Evolutionary conservation across 371 early-diverging fungal species (phyloP), one percentile per base, ranked within the genome.

Genomic region (Batrachochytrium dendrobatidis): DNA sequence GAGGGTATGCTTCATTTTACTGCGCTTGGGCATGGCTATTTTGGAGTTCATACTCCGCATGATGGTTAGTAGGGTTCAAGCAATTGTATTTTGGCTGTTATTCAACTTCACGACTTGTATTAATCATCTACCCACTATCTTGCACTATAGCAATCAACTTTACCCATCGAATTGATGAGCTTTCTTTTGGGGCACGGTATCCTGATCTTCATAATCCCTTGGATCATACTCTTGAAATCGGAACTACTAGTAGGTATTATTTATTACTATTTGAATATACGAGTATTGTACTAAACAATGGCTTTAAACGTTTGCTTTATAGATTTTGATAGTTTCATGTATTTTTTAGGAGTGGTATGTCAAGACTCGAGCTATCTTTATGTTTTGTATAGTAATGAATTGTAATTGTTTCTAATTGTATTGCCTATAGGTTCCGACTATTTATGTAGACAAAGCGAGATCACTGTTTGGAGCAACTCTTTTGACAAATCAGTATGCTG

Each of bases 1-100:
- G 77, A 86, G 1, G 93, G 94, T 8, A 91, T 90, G 69, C 76
- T 95, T 54, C 94, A 94, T 62, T 81, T 95, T 61, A 95, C 95
- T 0, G 85, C 92, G 0, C 69, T 79, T 43, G 94, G 94, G 3
- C 93, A 94, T 66, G 96, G 93, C 34, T 90, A 92, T 68, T 72
- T 78, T 71, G 89, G 76, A 44, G 54, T 43, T 10, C 83, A 81
- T 64, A 79, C 82, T 4, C 84, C 84, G 24, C 90, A 88, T 73
- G 75, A 80, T 44, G 66, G 90, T 88, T 72, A 52, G 65, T 44
- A n/a, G 8, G 31, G 29, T 7, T 56, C 46, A 20, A 39, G 15
- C 39, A 15, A 15, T 15, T 15, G 15, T 15, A 39, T 15, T 15
- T 39, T 39, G 39, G 39, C 15, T 39, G 39, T 39, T 39, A 15